These are phyloP conservation scores for Penicillium samsonianum DNA, from an alignment of 495 filamentous ascomycete species.

Conservation along the genomic window DNA sequence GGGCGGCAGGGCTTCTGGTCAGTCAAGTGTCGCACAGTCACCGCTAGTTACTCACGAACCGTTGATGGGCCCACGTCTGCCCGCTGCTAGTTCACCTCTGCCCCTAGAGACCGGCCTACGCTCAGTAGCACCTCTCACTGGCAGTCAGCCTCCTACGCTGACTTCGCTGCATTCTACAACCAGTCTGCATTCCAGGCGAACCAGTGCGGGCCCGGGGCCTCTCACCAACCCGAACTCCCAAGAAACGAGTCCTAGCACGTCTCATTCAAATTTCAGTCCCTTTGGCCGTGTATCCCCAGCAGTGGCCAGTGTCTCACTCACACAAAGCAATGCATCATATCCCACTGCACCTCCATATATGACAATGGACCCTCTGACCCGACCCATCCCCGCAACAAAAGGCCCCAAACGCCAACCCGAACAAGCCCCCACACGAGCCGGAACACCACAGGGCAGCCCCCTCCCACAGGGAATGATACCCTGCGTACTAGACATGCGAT, in stretches of 20 bases:
- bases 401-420: slow-evolving; percentile 38
- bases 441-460: slow-evolving; percentile 38
- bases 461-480: slow-evolving; percentile 56
- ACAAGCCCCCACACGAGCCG: slow-evolving; percentile 38
- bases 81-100: slow-evolving; percentile 33
- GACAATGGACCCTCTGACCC: slow-evolving; percentile 31
- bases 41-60: slow-evolving; percentile 44
- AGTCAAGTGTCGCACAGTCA: slow-evolving; percentile 50
- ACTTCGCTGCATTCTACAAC: slow-evolving; percentile 44
- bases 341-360: slow-evolving; percentile 28
- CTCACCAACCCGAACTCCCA: slow-evolving; percentile 45
- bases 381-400: slow-evolving; percentile 27
- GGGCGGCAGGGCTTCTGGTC: slow-evolving; percentile 42
- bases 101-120: slow-evolving; percentile 31
- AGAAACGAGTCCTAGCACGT: slow-evolving; percentile 57
- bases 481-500: slow-evolving; percentile 67
- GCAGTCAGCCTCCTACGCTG: slow-evolving; percentile 35
- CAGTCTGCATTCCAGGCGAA: slow-evolving; percentile 42
- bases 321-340: slow-evolving; percentile 22
- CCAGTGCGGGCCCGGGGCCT: slow-evolving; percentile 45
- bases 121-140: slow-evolving; percentile 29
- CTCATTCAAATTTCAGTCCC: slow-evolving; percentile 52
- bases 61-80: slow-evolving; percentile 29
- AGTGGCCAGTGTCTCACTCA: slow-evolving; percentile 28
- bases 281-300: slow-evolving; percentile 51